A percentile compares a stretch with the other conserved stretches of the same genome.
These are phyloP conservation scores for Boletus rubescentipes DNA, from an alignment of 768 basidiomycete species.

Conservation along the genomic window DNA sequence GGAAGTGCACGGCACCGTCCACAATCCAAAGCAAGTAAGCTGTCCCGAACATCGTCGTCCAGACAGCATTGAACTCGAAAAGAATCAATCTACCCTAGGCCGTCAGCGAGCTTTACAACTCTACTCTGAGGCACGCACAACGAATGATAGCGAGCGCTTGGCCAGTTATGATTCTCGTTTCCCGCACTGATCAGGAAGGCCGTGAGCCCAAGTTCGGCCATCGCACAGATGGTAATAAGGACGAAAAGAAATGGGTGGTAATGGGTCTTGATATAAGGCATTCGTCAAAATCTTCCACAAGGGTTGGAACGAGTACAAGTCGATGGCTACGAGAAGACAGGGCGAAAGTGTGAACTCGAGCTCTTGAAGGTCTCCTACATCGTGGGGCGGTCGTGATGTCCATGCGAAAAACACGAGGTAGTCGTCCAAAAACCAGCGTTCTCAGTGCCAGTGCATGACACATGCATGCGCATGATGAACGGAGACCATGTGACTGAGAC, in stretches of 20 bases:
- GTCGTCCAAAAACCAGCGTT: constrained; percentile 8
- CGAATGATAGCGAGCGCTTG: constrained; percentile 60
- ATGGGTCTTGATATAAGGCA: constrained; percentile 48
- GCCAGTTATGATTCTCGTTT: constrained; percentile 61
- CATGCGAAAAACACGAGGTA: constrained; percentile 36
- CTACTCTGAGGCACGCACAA: constrained; percentile 43
- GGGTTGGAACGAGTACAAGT: constrained; percentile 10
- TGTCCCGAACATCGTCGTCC: constrained; percentile 72
- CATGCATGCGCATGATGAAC: constrained; percentile 2
- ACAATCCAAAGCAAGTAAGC: constrained; percentile 73
- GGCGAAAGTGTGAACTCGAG: constrained; percentile 5
- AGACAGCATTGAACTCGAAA: constrained; percentile 63
- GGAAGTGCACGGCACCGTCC: constrained; percentile 60
- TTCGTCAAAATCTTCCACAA: constrained; percentile 21
- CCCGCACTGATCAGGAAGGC: constrained; percentile 71
- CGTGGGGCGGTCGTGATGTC: constrained; percentile 25
- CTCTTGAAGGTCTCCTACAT: constrained; percentile 23
- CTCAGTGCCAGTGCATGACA: neutral
- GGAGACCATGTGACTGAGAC: constrained; percentile 3
- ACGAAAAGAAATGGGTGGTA: constrained; percentile 64
- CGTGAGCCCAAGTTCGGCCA: constrained; percentile 74
- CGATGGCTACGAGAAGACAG: constrained; percentile 12
- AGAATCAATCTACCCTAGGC: constrained; percentile 46
- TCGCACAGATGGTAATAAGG: constrained; percentile 63
- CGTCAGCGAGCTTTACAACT: constrained; percentile 4